A percentile compares a stretch with the other conserved stretches of the same genome.
Evolutionary conservation across 2,329 filamentous ascomycete genomes (phyloP).

Genomic region (Colletotrichum caudatum): DNA sequence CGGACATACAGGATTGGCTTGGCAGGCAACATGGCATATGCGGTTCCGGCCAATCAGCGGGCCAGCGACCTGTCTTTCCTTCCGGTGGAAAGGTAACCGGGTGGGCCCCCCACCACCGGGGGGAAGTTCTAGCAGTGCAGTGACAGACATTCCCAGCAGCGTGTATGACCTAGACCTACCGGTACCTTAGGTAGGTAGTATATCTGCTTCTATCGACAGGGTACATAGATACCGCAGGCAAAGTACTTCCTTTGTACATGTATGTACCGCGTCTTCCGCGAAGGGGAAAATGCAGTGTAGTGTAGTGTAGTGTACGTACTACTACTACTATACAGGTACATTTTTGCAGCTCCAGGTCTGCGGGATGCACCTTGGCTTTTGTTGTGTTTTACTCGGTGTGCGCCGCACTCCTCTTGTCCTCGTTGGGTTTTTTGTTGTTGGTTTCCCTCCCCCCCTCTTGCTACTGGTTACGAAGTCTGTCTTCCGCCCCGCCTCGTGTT

Average conservation of each 20-base stretch:
- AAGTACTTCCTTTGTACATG: not conserved
- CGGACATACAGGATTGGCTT: conserved; percentile 36
- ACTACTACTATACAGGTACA: no score
- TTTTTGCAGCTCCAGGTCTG: not conserved
- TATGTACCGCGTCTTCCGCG: not conserved
- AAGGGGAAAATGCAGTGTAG: no score
- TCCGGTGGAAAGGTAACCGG: conserved; percentile 39
- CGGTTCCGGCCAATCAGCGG: conserved; percentile 28
- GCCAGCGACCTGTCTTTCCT: conserved; percentile 28
- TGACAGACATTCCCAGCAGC: not conserved
- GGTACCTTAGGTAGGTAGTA: no score
- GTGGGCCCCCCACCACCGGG: conserved; percentile 17
- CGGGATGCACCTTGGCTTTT: not conserved
- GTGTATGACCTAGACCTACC: not conserved
- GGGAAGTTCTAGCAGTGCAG: conserved; percentile 4
- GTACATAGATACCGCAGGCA: not conserved
- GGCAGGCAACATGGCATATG: conserved; percentile 35
- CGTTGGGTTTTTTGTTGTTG: not conserved
- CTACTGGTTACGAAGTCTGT: not conserved
- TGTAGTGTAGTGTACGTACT: no score
- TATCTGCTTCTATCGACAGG: not conserved
- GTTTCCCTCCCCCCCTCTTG: not conserved
- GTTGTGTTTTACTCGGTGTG: not conserved
- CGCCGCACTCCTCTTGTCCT: not conserved
- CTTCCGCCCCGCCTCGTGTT: not conserved